Conservation (phyloP, 2,329 filamentous ascomycete genomes). For the Phaeosphaeria sp. region DNA sequence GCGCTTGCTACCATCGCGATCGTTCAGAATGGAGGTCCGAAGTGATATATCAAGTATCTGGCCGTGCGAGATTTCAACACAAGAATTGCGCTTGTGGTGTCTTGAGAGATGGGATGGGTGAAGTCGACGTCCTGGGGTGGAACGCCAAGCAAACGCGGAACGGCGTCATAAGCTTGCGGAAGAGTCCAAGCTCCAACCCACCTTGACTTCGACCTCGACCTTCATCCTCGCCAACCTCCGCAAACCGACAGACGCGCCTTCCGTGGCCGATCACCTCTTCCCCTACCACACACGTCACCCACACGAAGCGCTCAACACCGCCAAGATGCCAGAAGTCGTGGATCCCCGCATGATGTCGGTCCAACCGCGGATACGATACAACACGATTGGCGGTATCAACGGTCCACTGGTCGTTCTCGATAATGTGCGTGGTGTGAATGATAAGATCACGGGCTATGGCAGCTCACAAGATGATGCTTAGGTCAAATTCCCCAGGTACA, state of each 20-base stretch:
- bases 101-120: neutral
- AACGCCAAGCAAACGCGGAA: neutral
- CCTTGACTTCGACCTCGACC: slow-evolving; percentile 21
- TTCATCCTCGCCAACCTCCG: slow-evolving; percentile 25
- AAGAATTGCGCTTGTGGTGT: no score
- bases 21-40: no score
- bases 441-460: slow-evolving; percentile 3
- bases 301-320: slow-evolving; percentile 29
- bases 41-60: no score
- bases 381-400: slow-evolving; percentile 98
- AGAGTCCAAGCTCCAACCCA: slow-evolving; percentile 6
- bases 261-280: slow-evolving; percentile 20
- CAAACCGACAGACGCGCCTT: slow-evolving; percentile 5
- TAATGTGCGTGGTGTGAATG: slow-evolving; percentile 69
- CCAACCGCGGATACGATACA: slow-evolving; percentile 85
- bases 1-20: no score
- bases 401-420: slow-evolving; percentile 97
- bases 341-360: slow-evolving; percentile 63
- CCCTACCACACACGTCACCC: slow-evolving; percentile 25
- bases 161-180: neutral
- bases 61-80: no score
- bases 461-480: slow-evolving; percentile 51
- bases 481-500: slow-evolving; percentile 98
- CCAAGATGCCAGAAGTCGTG: slow-evolving; percentile 47
- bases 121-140: neutral